Conservation (phyloP, 345 rosid species). For the Syzygium grande region DNA sequence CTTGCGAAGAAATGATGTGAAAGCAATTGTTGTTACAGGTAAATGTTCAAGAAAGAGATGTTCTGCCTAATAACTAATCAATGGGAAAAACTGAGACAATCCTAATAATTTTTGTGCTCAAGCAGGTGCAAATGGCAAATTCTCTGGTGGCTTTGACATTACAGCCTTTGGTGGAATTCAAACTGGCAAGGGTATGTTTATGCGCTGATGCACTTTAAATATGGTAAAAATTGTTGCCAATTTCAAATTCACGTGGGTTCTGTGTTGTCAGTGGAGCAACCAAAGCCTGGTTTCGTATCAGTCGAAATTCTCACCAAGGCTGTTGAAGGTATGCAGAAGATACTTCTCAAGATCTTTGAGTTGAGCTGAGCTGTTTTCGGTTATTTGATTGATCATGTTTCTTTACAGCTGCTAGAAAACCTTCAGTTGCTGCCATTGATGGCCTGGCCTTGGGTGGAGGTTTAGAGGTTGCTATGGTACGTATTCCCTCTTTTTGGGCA, state of each 20-base stretch:
- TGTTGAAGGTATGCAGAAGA: constrained; percentile 55
- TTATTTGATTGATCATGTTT: not conserved
- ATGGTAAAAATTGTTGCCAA: not conserved
- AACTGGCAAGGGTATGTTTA: constrained; percentile 41
- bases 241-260: not conserved
- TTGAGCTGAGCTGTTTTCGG: not conserved
- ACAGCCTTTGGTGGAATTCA: constrained; percentile 60
- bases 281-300: constrained; percentile 54
- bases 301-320: constrained; percentile 56
- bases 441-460: constrained; percentile 99
- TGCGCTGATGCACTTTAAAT: not conserved
- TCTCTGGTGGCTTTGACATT: constrained; percentile 97
- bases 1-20: constrained; percentile 75
- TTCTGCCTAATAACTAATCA: not conserved
- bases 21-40: constrained; percentile 93
- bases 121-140: constrained; percentile 82
- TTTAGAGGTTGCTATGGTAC: constrained; percentile 88
- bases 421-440: constrained; percentile 96
- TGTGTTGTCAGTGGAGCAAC: constrained; percentile 34
- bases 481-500: not conserved
- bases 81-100: not conserved
- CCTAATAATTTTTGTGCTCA: constrained; percentile 4
- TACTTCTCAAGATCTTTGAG: not conserved
- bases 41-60: not conserved
- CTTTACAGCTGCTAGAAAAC: constrained; percentile 71